These are phyloP conservation scores for Nannizziopsis arthrosporioides DNA, from an alignment of 2,329 filamentous ascomycete species.

Conservation along the genomic window DNA sequence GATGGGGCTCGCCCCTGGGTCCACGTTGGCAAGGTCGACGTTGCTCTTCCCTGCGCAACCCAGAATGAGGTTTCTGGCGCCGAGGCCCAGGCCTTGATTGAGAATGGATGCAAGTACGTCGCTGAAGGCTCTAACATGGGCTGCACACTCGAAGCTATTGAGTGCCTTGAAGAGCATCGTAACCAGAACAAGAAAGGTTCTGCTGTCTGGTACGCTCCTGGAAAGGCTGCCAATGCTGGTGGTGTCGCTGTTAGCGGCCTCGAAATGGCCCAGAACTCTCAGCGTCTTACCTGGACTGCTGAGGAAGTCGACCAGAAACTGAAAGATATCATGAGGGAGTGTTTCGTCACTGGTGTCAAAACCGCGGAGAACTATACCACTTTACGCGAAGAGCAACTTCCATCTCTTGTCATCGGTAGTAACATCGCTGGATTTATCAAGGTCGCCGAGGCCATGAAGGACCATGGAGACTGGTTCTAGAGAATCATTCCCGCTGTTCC, in stretches of 20 bases:
- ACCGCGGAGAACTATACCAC: slow-evolving; percentile 84
- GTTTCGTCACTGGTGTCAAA: slow-evolving; percentile 77
- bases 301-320: slow-evolving; percentile 89
- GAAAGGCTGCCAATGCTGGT: slow-evolving; percentile 94
- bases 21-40: slow-evolving; percentile 78
- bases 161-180: slow-evolving; percentile 65
- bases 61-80: slow-evolving; percentile 95
- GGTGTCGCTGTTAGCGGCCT: slow-evolving; percentile 94
- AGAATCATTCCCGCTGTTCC: background rate
- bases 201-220: slow-evolving; percentile 85
- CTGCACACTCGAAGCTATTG: slow-evolving; percentile 89
- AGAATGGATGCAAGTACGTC: slow-evolving; percentile 66
- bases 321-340: slow-evolving; percentile 87
- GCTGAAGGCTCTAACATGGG: slow-evolving; percentile 99
- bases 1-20: slow-evolving; percentile 81
- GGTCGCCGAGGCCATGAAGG: slow-evolving; percentile 86
- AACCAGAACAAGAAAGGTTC: slow-evolving; percentile 48
- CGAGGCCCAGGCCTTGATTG: slow-evolving; percentile 73
- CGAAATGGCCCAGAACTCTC: slow-evolving; percentile 98
- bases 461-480: slow-evolving; percentile 88
- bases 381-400: slow-evolving; percentile 67
- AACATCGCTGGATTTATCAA: slow-evolving; percentile 98
- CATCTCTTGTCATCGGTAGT: slow-evolving; percentile 79
- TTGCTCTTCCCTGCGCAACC: slow-evolving; percentile 84
- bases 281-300: slow-evolving; percentile 69